Base-by-base conservation (phyloP, 306 rosid species). In the Potentilla sterilis region DNA sequence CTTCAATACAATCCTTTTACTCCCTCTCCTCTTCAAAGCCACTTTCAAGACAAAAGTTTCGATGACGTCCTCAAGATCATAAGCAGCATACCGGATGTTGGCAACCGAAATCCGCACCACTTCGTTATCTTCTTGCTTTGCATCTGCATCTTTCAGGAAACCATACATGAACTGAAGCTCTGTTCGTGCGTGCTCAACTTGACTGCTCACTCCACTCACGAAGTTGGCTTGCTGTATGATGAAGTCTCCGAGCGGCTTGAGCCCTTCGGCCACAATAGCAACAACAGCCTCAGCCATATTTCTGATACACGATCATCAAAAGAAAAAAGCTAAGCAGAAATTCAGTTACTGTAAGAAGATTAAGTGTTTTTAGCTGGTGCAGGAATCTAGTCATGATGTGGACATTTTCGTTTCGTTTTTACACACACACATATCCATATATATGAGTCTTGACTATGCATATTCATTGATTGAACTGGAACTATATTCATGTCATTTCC, bases 51-150 rank as follows among this genome's bases (percentile, higher is more conserved):
- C 84, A 77, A 74, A 83, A 52, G 80, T 54, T 6, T 79, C 84
- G 57, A 89, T 80, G 15, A 71, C 77, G 78, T 89, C 94, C 24
- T 83, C 89, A 42, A 76, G 28, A 54, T 76, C 80, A 24, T 76
- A 76, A 55, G 74, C 80, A 55, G 46, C 68, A 24, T 76, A 74
- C 28, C 74, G 18, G 1, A 66, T 49, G 9, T 40, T 21, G 10
- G 16, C 32, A 67, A 67, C 70, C 48, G 75, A 79, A 15, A 51
- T 75, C 13, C 54, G 49, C 6, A 83, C 80, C 4, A 37, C 42
- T 75, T 75, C 86, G 44, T 73, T 69, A 1, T 75, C 83, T 1
- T 78, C 80, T 75, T 85, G 87, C 52, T 73, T 83, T 51, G 78
- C 77, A 68, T 86, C 92, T 69, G 79, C 79, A 51, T 76, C 79